Evolutionary conservation across 352 stramenopile species (phyloP).

Genomic region (Phytophthora boehmeriae): DNA sequence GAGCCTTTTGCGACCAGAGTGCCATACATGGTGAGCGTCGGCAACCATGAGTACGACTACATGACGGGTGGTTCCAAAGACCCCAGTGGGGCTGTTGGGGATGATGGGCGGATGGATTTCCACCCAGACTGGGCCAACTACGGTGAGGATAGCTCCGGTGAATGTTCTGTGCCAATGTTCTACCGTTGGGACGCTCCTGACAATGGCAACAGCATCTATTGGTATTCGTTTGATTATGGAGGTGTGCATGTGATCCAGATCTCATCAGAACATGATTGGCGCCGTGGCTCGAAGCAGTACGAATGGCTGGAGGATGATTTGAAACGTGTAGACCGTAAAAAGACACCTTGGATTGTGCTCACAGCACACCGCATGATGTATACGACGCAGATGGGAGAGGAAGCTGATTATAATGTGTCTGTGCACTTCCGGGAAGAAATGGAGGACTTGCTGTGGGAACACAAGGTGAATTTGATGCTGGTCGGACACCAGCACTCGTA

Average conservation of each 20-base stretch:
- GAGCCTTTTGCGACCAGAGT: conserved; percentile 70
- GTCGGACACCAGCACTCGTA: conserved; percentile 94
- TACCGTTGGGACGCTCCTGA: conserved; percentile 70
- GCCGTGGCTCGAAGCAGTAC: conserved; percentile 86
- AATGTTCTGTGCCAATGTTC: conserved; percentile 81
- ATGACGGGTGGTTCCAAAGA: conserved; percentile 58
- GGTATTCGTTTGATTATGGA: conserved; percentile 92
- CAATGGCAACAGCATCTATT: conserved; percentile 78
- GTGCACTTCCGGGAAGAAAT: conserved; percentile 87
- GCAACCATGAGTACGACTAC: conserved; percentile 87
- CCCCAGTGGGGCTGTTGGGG: conserved; percentile 48
- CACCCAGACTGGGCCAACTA: conserved; percentile 78
- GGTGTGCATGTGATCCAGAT: conserved; percentile 93
- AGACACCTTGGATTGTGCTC: conserved; percentile 93
- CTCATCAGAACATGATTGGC: conserved; percentile 92
- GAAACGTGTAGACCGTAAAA: conserved; percentile 71
- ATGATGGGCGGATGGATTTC: conserved; percentile 69
- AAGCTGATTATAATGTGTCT: conserved; percentile 70
- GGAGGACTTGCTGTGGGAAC: conserved; percentile 86
- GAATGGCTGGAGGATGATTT: conserved; percentile 90
- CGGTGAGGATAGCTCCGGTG: conserved; percentile 66
- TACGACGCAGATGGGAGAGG: conserved; percentile 76
- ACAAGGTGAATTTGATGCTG: conserved; percentile 92
- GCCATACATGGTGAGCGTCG: conserved; percentile 83
- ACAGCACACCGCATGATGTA: conserved; percentile 93